Percentiles rank a stretch among this genome's conserved stretches.
Conservation (phyloP, 2,329 filamentous ascomycete genomes). For the Colletotrichum ledebouriae region DNA sequence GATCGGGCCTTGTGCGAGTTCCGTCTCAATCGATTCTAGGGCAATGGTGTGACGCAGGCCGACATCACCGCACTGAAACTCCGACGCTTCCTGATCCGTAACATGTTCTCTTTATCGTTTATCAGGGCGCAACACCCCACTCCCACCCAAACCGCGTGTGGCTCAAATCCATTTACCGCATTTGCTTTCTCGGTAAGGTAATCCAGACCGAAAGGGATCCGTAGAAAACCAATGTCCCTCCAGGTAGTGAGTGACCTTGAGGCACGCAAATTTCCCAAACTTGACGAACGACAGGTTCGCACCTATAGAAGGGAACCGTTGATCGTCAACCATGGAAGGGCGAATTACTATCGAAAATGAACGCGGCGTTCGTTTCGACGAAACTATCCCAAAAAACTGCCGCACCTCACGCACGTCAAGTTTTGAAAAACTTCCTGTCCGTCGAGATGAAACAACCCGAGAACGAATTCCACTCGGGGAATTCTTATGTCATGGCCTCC, state of each 20-base stretch:
- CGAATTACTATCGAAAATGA: background rate
- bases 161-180: background rate
- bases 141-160: background rate
- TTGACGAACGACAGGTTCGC: constrained; percentile 4
- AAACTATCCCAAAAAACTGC: background rate
- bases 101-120: constrained; percentile 1
- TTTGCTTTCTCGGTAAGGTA: constrained; percentile 7
- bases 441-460: background rate
- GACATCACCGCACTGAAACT: no score
- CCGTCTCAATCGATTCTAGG: no score
- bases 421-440: background rate
- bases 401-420: background rate
- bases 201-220: constrained; percentile 12
- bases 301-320: background rate
- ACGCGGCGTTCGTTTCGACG: background rate
- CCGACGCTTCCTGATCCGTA: constrained; percentile 1
- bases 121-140: background rate
- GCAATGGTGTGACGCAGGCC: no score
- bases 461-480: constrained; percentile 2
- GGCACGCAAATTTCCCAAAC: constrained; percentile 12
- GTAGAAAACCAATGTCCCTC: background rate
- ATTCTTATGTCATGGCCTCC: constrained; percentile 18
- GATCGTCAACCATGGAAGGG: background rate
- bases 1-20: no score
- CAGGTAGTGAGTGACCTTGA: no score